Evolutionary conservation across 2,329 filamentous ascomycete genomes (phyloP).

Genomic region (Fusarium udum): DNA sequence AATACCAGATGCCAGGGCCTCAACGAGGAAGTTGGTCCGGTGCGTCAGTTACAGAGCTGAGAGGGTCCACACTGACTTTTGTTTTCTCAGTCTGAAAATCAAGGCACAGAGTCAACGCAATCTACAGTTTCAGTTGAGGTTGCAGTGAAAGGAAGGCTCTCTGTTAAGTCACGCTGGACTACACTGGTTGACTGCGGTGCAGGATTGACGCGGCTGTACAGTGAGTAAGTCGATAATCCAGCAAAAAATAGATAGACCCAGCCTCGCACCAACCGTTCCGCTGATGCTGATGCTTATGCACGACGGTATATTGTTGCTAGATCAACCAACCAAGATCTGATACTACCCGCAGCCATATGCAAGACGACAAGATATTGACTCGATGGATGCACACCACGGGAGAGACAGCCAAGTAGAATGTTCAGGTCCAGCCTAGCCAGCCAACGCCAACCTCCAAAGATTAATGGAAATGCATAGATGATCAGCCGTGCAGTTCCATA

Average conservation of each 20-base stretch:
- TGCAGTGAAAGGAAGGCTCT: not conserved
- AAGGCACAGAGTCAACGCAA: slow-evolving; percentile 24
- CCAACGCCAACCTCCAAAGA: not conserved
- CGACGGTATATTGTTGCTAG: slow-evolving; percentile 3
- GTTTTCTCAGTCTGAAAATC: slow-evolving; percentile 7
- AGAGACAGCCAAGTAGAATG: not conserved
- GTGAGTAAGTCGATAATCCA: slow-evolving; percentile 18
- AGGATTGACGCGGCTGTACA: slow-evolving; percentile 16
- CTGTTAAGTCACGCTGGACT: not conserved
- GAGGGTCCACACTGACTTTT: slow-evolving; percentile 6
- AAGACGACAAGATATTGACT: slow-evolving; percentile 18
- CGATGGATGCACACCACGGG: slow-evolving; percentile 26
- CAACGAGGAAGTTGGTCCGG: slow-evolving; percentile 35
- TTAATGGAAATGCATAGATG: not conserved
- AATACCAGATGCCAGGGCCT: slow-evolving; percentile 25
- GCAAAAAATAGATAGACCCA: slow-evolving; percentile 8
- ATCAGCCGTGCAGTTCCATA: slow-evolving; percentile 1
- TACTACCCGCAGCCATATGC: slow-evolving; percentile 15
- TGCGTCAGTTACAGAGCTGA: slow-evolving; percentile 29
- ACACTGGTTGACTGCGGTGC: not conserved
- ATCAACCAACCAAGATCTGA: slow-evolving; percentile 20
- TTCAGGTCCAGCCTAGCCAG: not conserved
- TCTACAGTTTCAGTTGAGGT: slow-evolving; percentile 18
- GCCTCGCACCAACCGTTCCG: slow-evolving; percentile 12
- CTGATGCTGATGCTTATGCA: not conserved